Percentiles rank a stretch among this genome's conserved stretches.
Evolutionary conservation across 441 rosid species (phyloP).

Genomic region (Omphalea diandra): DNA sequence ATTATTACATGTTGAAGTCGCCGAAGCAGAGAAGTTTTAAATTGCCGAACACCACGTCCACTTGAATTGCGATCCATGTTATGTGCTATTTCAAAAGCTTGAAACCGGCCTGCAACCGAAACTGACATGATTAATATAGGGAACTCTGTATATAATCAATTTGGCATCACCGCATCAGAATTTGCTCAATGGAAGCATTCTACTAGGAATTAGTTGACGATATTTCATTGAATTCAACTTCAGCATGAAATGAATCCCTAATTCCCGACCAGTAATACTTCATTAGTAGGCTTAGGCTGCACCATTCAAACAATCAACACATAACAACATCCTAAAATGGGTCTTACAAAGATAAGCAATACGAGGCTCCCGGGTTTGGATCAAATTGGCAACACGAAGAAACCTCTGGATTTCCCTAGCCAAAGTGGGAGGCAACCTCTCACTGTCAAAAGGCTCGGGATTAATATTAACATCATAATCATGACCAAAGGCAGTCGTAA

Average conservation of each 20-base stretch:
- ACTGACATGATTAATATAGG: conserved; percentile 3
- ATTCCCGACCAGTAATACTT: neutral
- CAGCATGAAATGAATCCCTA: neutral
- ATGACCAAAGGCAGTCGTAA: conserved; percentile 21
- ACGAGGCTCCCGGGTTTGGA: conserved; percentile 71
- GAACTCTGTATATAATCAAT: neutral
- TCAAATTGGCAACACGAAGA: conserved; percentile 85
- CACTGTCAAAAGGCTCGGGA: conserved; percentile 80
- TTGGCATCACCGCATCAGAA: neutral
- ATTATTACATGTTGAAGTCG: conserved; percentile 72
- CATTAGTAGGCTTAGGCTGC: too few species aligned
- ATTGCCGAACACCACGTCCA: conserved; percentile 88
- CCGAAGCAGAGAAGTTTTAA: conserved; percentile 88
- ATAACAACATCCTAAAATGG: neutral
- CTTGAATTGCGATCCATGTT: conserved; percentile 68
- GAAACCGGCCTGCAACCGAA: conserved; percentile 72
- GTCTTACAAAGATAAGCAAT: conserved; percentile 77
- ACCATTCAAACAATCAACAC: neutral
- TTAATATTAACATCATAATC: conserved; percentile 20
- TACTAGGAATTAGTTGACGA: neutral
- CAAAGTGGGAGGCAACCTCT: conserved; percentile 77
- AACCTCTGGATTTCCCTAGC: conserved; percentile 75
- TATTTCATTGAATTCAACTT: neutral
- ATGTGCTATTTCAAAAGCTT: conserved; percentile 83
- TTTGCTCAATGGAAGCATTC: neutral